These are phyloP conservation scores for Ophiocordyceps camponoti-saundersi DNA, from an alignment of 2,329 filamentous ascomycete genomes.

Conservation along the genomic window DNA sequence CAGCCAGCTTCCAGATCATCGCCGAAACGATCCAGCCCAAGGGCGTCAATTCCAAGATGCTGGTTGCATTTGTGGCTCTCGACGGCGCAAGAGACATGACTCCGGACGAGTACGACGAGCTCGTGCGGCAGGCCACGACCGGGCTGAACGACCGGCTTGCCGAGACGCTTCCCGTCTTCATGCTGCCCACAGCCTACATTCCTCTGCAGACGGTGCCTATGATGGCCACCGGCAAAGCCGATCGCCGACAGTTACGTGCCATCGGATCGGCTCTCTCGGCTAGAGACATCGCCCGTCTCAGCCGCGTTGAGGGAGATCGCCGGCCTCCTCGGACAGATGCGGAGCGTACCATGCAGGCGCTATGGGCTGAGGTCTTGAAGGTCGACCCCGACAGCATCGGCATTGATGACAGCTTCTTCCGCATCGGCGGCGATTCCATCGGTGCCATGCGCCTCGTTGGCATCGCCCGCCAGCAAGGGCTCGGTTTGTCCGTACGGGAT, in stretches of 20 bases:
- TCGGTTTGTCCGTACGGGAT: constrained; percentile 11
- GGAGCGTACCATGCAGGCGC: constrained; percentile 6
- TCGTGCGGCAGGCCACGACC: not conserved
- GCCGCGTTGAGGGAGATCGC: constrained; percentile 2
- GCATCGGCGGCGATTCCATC: constrained; percentile 23
- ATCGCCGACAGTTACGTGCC: constrained; percentile 1
- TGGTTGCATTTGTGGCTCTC: constrained; percentile 1
- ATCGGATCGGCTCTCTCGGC: not conserved
- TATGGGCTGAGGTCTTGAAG: constrained; percentile 22
- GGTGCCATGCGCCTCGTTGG: constrained; percentile 21
- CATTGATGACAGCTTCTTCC: constrained; percentile 17
- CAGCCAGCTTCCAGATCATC: constrained; percentile 1
- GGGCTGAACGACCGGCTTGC: not conserved
- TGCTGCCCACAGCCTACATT: constrained; percentile 3
- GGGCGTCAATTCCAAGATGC: not conserved
- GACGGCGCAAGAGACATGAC: not conserved
- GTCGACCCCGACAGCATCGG: constrained; percentile 13
- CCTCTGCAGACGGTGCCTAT: constrained; percentile 2
- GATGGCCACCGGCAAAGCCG: constrained; percentile 2
- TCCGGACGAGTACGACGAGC: not conserved
- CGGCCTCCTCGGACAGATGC: constrained; percentile 2
- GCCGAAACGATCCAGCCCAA: constrained; percentile 1
- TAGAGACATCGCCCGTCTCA: constrained; percentile 1
- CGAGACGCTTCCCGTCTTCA: constrained; percentile 1
- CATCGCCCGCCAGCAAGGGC: constrained; percentile 8